These are phyloP conservation scores for Trichophyton rubrum DNA, from an alignment of 2,329 filamentous ascomycete species.

Conservation along the genomic window DNA sequence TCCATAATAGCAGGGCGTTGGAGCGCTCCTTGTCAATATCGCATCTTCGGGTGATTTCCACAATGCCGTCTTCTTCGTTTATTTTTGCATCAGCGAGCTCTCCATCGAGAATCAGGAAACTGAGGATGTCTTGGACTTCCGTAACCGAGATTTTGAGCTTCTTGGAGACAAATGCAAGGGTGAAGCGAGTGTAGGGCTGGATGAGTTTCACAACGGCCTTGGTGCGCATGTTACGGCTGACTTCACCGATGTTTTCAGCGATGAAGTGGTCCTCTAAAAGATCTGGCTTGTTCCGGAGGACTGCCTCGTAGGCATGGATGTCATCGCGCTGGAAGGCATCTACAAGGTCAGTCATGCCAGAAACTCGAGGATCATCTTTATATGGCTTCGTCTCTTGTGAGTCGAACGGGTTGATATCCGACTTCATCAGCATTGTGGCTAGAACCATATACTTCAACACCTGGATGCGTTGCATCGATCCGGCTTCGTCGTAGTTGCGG, in stretches of 20 bases:
- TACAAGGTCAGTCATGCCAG: constrained; percentile 93
- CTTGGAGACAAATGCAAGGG: constrained; percentile 71
- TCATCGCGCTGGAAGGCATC: constrained; percentile 94
- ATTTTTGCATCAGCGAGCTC: constrained; percentile 69
- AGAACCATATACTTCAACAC: constrained; percentile 94
- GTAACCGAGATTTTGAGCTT: constrained; percentile 72
- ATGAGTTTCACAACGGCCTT: constrained; percentile 90
- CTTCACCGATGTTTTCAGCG: constrained; percentile 97
- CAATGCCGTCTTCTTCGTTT: constrained; percentile 72
- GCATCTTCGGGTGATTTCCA: constrained; percentile 63
- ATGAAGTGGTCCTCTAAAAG: constrained; percentile 89
- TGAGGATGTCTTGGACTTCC: constrained; percentile 91
- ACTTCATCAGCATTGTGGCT: constrained; percentile 97
- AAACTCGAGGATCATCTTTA: constrained; percentile 86
- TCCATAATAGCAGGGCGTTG: constrained; percentile 60
- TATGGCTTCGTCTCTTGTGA: constrained; percentile 98
- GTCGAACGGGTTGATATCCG: constrained; percentile 96
- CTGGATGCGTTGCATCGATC: constrained; percentile 88
- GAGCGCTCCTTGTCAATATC: constrained; percentile 56
- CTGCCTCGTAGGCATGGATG: constrained; percentile 79
- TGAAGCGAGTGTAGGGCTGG: constrained; percentile 88
- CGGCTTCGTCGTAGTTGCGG: constrained; percentile 96
- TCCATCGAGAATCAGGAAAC: constrained; percentile 82
- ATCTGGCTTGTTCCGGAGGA: constrained; percentile 76
- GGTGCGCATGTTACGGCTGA: constrained; percentile 94